phyloP scores from a whole-genome alignment of 805 yeast genomes.

The Vanderwaltozyma polyspora region DNA sequence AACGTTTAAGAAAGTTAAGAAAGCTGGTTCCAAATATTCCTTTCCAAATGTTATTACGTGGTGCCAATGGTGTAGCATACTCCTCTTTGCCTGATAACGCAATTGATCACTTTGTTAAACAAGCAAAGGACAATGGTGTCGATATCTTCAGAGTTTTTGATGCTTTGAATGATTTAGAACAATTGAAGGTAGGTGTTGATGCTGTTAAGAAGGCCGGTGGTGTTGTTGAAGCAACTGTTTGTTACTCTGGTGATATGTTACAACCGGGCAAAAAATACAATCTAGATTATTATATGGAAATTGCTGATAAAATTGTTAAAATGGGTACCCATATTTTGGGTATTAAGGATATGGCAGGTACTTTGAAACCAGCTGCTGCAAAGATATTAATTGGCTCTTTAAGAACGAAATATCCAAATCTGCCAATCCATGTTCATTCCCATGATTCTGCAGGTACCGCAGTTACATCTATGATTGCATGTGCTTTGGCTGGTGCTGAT shows the following conservation, averaged over 20 bases:
- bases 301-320: slow-evolving; percentile 69
- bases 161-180: slow-evolving; percentile 91
- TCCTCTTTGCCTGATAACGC: slow-evolving; percentile 96
- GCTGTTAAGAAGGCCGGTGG: slow-evolving; percentile 98
- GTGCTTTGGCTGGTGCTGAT: slow-evolving; percentile 93
- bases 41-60: slow-evolving; percentile 95
- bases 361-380: slow-evolving; percentile 91
- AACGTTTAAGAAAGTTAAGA: slow-evolving; percentile 74
- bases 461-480: slow-evolving; percentile 88
- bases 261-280: slow-evolving; percentile 90
- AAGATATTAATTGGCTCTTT: slow-evolving; percentile 62
- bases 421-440: slow-evolving; percentile 96
- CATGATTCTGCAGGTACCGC: slow-evolving; percentile 99
- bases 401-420: slow-evolving; percentile 74
- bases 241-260: slow-evolving; percentile 98
- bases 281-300: slow-evolving; percentile 70
- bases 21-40: slow-evolving; percentile 92
- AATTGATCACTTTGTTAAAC: slow-evolving; percentile 86
- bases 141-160: slow-evolving; percentile 96
- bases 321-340: slow-evolving; percentile 95
- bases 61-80: slow-evolving; percentile 98
- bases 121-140: slow-evolving; percentile 90
- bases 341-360: slow-evolving; percentile 99
- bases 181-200: slow-evolving; percentile 89
- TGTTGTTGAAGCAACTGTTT: slow-evolving; percentile 93